Conservation (phyloP, 441 rosid genomes). For the Omphalea diandra region DNA sequence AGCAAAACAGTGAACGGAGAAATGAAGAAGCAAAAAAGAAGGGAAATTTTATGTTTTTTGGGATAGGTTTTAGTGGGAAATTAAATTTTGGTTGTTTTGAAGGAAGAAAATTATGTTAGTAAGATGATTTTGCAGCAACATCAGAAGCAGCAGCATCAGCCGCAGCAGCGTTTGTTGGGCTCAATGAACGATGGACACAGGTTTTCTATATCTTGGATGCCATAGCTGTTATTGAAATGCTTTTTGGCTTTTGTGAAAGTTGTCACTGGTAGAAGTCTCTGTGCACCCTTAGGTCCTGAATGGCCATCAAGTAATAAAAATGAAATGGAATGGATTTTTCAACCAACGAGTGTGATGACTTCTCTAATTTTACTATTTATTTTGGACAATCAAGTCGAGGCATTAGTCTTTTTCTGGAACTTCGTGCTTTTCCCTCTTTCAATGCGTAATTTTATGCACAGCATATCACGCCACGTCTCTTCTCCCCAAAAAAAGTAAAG, state of each 20-base stretch:
- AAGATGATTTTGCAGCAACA: slow-evolving; percentile 1
- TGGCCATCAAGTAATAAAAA: slow-evolving; percentile 1
- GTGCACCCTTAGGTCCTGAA: background rate
- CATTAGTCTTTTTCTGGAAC: too few relatives aligned
- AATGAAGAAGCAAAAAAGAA: background rate
- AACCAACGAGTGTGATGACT: too few relatives aligned
- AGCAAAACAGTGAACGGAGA: background rate
- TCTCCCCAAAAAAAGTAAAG: too few relatives aligned
- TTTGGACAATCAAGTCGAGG: too few relatives aligned
- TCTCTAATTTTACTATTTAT: too few relatives aligned
- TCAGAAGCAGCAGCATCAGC: slow-evolving; percentile 14
- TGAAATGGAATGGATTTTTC: background rate
- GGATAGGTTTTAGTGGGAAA: slow-evolving; percentile 27
- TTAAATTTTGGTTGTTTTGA: background rate
- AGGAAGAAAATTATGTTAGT: too few relatives aligned
- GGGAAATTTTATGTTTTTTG: slow-evolving; percentile 20
- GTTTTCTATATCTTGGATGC: background rate
- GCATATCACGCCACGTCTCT: too few relatives aligned
- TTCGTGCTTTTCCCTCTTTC: too few relatives aligned
- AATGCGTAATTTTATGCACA: too few relatives aligned
- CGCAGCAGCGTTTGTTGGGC: slow-evolving; percentile 24
- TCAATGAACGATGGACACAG: background rate
- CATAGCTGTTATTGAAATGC: background rate
- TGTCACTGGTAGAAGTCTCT: background rate
- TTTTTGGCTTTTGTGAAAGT: background rate